Evolutionary conservation across 805 yeast species (phyloP), one percentile per base, ranked within the genome.

Genomic region (Saccharomyces paradoxus): DNA sequence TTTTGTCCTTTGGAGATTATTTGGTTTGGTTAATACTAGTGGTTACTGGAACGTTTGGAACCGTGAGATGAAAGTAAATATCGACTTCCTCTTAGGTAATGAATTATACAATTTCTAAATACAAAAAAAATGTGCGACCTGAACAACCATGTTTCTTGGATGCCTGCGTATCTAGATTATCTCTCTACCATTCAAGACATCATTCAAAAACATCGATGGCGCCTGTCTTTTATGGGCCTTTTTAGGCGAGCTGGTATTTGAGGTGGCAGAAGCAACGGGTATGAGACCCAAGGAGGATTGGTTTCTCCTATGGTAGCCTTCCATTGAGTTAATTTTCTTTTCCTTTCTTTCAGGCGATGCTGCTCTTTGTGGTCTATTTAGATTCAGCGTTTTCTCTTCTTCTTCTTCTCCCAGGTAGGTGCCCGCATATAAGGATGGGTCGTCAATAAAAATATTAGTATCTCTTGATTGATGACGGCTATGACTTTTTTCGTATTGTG

Each of bases 401-500:
- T 41, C 32, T 41, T 51, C 46, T 31, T 24, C 22, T 27, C 26
- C 14, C 24, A 13, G 28, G 49, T 50, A 14, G 54, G 28, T 27
- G 29, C 30, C 17, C 12, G 7, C 41, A n/a, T 26, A 46, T 21
- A 46, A 24, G 0, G 53, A 55, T 21, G 13, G 24, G 13, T 46
- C 37, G 7, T 21, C 44, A 28, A n/a, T 21, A 32, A 31, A 24
- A 28, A 26, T 41, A 30, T 13, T 22, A 41, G 28, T 13, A 29
- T 17, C 21, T 13, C 26, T 29, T 41, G 48, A 41, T 17, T 14
- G 12, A 37, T 48, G 13, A 3, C 28, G 10, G 28, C 26, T 49
- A 37, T 50, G 29, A 24, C 48, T 56, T 54, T 74, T 69, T 60
- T 71, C 74, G 60, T 77, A 78, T 54, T 74, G 74, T 80, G 83